Conservation (phyloP, 345 rosid genomes). For the Excoecaria agallocha region DNA sequence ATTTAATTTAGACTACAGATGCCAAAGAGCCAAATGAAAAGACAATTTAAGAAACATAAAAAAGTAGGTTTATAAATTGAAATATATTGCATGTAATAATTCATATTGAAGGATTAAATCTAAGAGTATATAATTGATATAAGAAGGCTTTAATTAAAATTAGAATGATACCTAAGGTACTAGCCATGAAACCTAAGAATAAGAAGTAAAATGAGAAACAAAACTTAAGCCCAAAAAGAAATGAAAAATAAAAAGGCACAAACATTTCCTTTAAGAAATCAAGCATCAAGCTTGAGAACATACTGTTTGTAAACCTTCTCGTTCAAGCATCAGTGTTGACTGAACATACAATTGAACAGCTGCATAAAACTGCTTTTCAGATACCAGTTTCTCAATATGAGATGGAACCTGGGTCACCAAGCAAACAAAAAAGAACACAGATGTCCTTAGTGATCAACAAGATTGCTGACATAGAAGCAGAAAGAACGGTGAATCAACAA, state of each 20-base stretch:
- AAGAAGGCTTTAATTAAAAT: neutral
- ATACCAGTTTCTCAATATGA: slow-evolving; percentile 84
- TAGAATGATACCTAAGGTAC: neutral
- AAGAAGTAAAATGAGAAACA: slow-evolving; percentile 3
- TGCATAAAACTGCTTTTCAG: slow-evolving; percentile 86
- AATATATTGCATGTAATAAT: neutral
- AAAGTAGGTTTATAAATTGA: neutral
- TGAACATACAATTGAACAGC: slow-evolving; percentile 84
- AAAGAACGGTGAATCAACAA: neutral
- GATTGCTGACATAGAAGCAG: slow-evolving; percentile 7
- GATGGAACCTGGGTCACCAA: slow-evolving; percentile 66
- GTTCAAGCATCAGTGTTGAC: slow-evolving; percentile 87
- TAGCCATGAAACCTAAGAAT: neutral
- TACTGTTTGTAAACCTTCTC: slow-evolving; percentile 97
- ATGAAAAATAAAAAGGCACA: neutral
- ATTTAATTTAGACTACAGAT: neutral
- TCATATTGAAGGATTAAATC: no score
- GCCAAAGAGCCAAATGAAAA: neutral
- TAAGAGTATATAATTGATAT: neutral
- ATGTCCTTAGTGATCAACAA: slow-evolving; percentile 1
- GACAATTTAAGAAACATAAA: neutral
- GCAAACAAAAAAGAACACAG: neutral
- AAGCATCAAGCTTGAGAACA: slow-evolving; percentile 18
- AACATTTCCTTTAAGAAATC: neutral
- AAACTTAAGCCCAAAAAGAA: neutral